Conservation (phyloP, 1,284 basidiomycete species). For the Rhizoctonia solani region DNA sequence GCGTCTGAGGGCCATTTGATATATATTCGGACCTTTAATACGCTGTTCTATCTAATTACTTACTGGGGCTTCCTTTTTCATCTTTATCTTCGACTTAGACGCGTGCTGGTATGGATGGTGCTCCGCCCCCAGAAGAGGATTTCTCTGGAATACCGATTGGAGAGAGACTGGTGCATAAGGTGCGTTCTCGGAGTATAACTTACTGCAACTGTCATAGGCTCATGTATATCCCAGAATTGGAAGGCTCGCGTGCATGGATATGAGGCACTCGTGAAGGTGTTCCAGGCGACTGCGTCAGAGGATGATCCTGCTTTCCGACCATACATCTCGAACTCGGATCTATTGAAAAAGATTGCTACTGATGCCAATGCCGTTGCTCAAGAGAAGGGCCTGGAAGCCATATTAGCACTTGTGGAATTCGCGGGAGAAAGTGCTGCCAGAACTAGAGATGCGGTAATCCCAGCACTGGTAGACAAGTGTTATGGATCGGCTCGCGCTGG, state of each 20-base stretch:
- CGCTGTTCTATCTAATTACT: background rate
- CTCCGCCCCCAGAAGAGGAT: slow-evolving; percentile 91
- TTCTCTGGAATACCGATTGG: slow-evolving; percentile 80
- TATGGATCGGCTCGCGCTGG: slow-evolving; percentile 89
- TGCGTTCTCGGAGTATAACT: background rate
- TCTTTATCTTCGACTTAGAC: slow-evolving; percentile 3
- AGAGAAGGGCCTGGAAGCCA: slow-evolving; percentile 92
- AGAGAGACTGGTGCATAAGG: slow-evolving; percentile 85
- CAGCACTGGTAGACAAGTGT: slow-evolving; percentile 94
- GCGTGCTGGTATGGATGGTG: slow-evolving; percentile 72
- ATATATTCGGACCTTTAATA: background rate
- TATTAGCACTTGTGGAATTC: slow-evolving; percentile 84
- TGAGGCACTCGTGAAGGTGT: slow-evolving; percentile 83
- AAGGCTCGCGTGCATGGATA: slow-evolving; percentile 96
- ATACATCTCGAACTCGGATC: slow-evolving; percentile 75
- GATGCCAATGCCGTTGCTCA: slow-evolving; percentile 98
- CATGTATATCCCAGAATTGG: slow-evolving; percentile 67
- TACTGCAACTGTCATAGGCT: background rate
- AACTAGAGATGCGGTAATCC: slow-evolving; percentile 80
- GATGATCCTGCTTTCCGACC: slow-evolving; percentile 92
- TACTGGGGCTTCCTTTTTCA: background rate
- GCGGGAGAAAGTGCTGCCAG: slow-evolving; percentile 84
- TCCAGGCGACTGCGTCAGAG: slow-evolving; percentile 87
- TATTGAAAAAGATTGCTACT: slow-evolving; percentile 83
- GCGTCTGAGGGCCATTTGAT: background rate